These are phyloP conservation scores for Phaeosphaeria sp. DNA, from an alignment of 2,329 filamentous ascomycete genomes.

Conservation along the genomic window DNA sequence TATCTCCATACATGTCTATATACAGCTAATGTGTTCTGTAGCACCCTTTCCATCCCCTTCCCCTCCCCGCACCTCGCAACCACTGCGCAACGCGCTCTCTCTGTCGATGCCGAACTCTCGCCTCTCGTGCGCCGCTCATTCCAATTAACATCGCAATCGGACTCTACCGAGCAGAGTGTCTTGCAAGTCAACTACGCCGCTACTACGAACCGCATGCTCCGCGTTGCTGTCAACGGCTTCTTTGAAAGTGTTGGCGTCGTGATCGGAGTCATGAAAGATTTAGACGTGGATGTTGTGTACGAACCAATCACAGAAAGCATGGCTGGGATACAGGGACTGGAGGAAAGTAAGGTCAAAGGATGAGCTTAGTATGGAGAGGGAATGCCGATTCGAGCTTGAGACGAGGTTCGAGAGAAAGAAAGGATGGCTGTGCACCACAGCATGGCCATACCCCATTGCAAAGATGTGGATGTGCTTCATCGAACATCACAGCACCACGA, in stretches of 20 bases:
- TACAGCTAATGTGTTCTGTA: constrained; percentile 40
- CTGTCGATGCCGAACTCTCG: constrained; percentile 89
- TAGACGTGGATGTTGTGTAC: constrained; percentile 83
- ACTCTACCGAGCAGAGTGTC: constrained; percentile 50
- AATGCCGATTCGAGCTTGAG: neutral
- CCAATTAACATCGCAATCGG: constrained; percentile 53
- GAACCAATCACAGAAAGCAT: constrained; percentile 50
- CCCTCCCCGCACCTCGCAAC: constrained; percentile 79
- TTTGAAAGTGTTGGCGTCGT: constrained; percentile 89
- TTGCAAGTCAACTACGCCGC: constrained; percentile 81
- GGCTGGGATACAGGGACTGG: constrained; percentile 73
- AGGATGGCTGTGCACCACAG: neutral
- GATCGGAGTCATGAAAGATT: constrained; percentile 85
- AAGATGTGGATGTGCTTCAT: too few species aligned
- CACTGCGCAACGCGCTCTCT: constrained; percentile 75
- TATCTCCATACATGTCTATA: neutral
- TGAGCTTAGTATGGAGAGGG: neutral
- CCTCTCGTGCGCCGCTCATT: constrained; percentile 79
- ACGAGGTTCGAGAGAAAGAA: neutral
- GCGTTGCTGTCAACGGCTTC: constrained; percentile 94
- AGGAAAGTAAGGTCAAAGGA: constrained; percentile 67
- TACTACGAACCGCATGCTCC: constrained; percentile 93
- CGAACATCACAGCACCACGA: too few species aligned
- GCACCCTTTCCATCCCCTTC: constrained; percentile 79
- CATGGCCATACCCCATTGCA: too few species aligned